These are phyloP conservation scores for Didymella pinodella DNA, from an alignment of 2,329 filamentous ascomycete genomes.

Conservation along the genomic window DNA sequence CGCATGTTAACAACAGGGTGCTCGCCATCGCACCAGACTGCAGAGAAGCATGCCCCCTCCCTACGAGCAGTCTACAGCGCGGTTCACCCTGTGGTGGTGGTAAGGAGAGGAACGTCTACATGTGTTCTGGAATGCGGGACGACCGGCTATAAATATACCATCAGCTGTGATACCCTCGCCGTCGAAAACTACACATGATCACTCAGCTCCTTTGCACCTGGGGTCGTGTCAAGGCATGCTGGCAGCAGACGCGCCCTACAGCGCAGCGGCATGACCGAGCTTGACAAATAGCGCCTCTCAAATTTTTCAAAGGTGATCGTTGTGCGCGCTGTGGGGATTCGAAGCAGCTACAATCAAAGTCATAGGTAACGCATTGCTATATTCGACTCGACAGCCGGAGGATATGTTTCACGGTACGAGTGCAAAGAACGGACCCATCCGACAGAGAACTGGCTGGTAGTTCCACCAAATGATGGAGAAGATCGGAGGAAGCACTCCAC, in stretches of 20 bases:
- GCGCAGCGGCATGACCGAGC: conserved; percentile 12
- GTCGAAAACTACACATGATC: conserved; percentile 5
- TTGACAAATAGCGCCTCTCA: conserved; percentile 23
- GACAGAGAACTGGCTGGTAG: conserved; percentile 5
- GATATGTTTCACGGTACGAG: conserved; percentile 24
- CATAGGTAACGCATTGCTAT: conserved; percentile 24
- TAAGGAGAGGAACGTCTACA: conserved; percentile 12
- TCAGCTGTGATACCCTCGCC: conserved; percentile 5
- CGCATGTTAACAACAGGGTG: conserved; percentile 13
- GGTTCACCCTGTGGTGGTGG: conserved; percentile 7
- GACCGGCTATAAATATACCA: conserved; percentile 28
- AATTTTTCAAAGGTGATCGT: conserved; percentile 15
- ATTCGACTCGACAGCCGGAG: conserved; percentile 24
- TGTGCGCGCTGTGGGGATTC: conserved; percentile 18
- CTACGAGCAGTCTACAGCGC: conserved; percentile 1
- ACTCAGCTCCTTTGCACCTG: conserved; percentile 15
- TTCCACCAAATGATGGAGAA: conserved; percentile 7
- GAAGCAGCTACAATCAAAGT: conserved; percentile 15
- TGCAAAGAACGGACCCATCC: conserved; percentile 10
- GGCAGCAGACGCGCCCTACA: conserved; percentile 12
- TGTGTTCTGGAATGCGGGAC: conserved; percentile 27
- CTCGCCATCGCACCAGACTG: conserved; percentile 5
- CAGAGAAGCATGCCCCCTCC: not conserved
- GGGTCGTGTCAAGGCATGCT: conserved; percentile 7
- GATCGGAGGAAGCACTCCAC: conserved; percentile 1